These are phyloP conservation scores for Fusarium udum DNA, from an alignment of 2,329 filamentous ascomycete genomes.

Conservation along the genomic window DNA sequence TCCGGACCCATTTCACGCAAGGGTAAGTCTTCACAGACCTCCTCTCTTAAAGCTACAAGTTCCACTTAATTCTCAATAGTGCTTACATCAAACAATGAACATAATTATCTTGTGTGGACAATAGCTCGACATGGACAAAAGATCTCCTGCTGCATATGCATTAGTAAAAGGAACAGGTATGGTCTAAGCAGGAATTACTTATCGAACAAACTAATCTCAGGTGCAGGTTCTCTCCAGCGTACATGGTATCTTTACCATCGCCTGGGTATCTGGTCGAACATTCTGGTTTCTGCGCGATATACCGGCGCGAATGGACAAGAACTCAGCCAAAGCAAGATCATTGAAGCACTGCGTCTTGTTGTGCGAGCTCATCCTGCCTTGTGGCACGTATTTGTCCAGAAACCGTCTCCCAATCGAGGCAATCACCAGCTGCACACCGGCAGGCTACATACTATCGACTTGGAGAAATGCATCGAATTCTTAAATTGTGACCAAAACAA, in stretches of 20 bases:
- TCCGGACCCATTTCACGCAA: background rate
- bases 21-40: background rate
- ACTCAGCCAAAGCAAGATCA: background rate
- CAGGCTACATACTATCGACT: slow-evolving; percentile 21
- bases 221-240: slow-evolving; percentile 13
- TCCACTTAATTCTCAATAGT: background rate
- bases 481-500: background rate
- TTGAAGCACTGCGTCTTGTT: background rate
- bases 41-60: background rate
- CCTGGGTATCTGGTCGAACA: slow-evolving; percentile 27
- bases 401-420: background rate
- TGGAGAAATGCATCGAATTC: slow-evolving; percentile 25
- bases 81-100: background rate
- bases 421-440: slow-evolving; percentile 8
- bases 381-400: background rate
- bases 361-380: background rate
- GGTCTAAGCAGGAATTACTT: accelerated
- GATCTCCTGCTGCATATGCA: background rate
- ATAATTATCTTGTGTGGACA: background rate
- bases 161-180: background rate
- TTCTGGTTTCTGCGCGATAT: slow-evolving; percentile 34
- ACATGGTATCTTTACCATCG: slow-evolving; percentile 34
- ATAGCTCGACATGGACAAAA: background rate
- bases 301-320: background rate
- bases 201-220: background rate